phyloP scores from a whole-genome alignment of 306 rosid genomes.

The Dryas octopetala region DNA sequence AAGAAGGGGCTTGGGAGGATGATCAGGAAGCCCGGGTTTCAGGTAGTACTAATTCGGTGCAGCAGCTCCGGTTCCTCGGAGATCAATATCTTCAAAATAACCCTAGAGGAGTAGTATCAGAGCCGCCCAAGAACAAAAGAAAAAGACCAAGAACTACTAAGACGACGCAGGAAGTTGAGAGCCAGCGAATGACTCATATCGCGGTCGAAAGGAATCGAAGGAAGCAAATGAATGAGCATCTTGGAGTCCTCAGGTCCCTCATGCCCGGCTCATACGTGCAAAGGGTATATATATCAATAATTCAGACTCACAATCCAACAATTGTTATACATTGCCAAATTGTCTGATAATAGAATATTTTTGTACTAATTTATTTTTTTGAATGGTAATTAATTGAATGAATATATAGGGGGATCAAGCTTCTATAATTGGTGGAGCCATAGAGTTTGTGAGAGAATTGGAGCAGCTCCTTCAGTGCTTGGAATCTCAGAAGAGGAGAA shows the following conservation, averaged over 20 bases:
- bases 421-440: constrained; percentile 97
- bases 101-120: constrained; percentile 21
- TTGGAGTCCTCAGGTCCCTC: constrained; percentile 86
- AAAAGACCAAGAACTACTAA: constrained; percentile 69
- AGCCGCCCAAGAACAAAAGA: constrained; percentile 56
- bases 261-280: constrained; percentile 98
- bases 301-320: too few species aligned
- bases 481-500: constrained; percentile 87
- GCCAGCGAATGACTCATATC: constrained; percentile 94
- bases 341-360: too few species aligned
- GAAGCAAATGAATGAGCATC: constrained; percentile 98
- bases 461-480: constrained; percentile 94
- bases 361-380: background rate
- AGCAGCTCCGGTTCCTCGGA: constrained; percentile 44
- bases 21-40: constrained; percentile 34
- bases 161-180: constrained; percentile 86
- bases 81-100: constrained; percentile 32
- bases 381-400: background rate
- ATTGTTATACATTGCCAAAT: too few species aligned
- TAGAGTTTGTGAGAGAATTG: constrained; percentile 89
- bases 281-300: constrained; percentile 45
- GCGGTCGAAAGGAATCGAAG: constrained; percentile 88
- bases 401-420: constrained; percentile 86
- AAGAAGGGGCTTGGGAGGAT: constrained; percentile 12
- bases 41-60: constrained; percentile 45